Conservation (phyloP, 139 green algal genomes). For the Picochlorum sp. region DNA sequence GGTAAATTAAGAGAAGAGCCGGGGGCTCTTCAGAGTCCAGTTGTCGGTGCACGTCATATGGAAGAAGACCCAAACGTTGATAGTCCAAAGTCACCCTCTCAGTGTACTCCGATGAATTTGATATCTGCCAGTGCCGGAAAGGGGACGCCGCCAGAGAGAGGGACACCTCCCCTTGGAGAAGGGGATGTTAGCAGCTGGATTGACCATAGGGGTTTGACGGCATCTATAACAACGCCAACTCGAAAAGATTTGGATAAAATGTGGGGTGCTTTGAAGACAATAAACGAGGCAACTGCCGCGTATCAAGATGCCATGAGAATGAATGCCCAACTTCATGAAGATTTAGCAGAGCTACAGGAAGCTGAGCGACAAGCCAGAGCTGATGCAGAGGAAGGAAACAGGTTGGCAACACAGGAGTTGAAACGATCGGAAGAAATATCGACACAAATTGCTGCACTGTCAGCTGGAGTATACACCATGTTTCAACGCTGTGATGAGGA, state of each 20-base stretch:
- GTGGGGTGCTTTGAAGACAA: constrained; percentile 15
- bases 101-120: constrained; percentile 25
- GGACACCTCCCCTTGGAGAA: constrained; percentile 18
- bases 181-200: constrained; percentile 26
- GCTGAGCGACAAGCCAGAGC: too few relatives aligned
- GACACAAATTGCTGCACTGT: neutral
- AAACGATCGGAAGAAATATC: neutral
- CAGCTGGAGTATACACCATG: neutral
- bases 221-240: constrained; percentile 14
- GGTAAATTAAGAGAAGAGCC: constrained; percentile 13
- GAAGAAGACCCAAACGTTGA: neutral
- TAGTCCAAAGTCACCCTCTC: constrained; percentile 25
- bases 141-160: neutral
- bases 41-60: too few relatives aligned
- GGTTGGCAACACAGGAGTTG: neutral
- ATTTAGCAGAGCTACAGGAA: neutral
- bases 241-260: constrained; percentile 17
- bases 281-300: neutral
- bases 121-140: constrained; percentile 1
- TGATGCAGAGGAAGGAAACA: neutral
- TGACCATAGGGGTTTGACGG: constrained; percentile 21
- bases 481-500: constrained; percentile 1
- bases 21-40: neutral
- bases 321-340: constrained; percentile 2
- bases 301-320: constrained; percentile 19